A percentile compares a stretch with the other conserved stretches of the same genome.
Conservation (phyloP, 345 rosid species). For the Cardamine resedifolia region DNA sequence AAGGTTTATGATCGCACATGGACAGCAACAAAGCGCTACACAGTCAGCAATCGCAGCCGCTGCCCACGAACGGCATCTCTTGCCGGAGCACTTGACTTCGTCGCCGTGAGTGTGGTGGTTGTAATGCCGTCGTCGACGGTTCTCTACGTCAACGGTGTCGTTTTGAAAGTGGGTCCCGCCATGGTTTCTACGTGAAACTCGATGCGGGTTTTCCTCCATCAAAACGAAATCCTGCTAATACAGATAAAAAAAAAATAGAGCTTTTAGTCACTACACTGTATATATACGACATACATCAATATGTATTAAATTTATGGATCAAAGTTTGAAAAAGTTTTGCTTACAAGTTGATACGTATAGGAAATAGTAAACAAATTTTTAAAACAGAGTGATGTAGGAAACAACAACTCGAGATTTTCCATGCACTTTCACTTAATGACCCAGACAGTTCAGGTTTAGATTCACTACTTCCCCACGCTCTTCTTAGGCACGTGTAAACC, state of each 20-base stretch:
- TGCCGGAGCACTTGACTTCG: constrained; percentile 54
- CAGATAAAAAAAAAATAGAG: neutral
- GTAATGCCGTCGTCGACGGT: constrained; percentile 33
- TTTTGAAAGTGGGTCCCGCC: constrained; percentile 26
- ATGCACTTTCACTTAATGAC: constrained; percentile 44
- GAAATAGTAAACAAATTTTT: constrained; percentile 27
- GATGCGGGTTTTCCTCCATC: constrained; percentile 52
- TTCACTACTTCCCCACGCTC: constrained; percentile 27
- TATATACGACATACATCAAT: neutral
- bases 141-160: constrained; percentile 21
- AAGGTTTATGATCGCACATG: constrained; percentile 69
- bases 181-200: constrained; percentile 41
- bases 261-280: constrained; percentile 3
- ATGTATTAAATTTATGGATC: constrained; percentile 14
- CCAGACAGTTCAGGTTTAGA: constrained; percentile 30
- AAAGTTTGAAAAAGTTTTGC: constrained; percentile 26
- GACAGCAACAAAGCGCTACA: constrained; percentile 87
- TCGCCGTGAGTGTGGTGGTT: constrained; percentile 36
- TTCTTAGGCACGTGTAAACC: neutral
- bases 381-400: constrained; percentile 37
- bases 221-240: constrained; percentile 10
- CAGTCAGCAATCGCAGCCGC: constrained; percentile 77
- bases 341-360: constrained; percentile 41
- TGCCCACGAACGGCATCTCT: constrained; percentile 67
- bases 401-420: constrained; percentile 42